Conservation (phyloP, 2,329 filamentous ascomycete genomes). For the Verticillium dahliae region DNA sequence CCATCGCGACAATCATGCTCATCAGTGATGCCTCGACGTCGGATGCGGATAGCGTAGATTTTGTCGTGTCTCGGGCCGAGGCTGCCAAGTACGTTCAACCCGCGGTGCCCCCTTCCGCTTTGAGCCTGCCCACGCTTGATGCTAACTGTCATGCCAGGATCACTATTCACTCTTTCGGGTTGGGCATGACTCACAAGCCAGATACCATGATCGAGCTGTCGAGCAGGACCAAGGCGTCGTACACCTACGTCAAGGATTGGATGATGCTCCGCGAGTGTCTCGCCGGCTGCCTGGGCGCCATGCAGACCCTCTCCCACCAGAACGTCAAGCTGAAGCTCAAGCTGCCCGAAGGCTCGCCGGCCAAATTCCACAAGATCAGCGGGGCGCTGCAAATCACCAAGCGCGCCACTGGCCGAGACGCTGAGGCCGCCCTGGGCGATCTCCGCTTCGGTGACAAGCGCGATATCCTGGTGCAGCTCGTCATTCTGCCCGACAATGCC, state of each 20-base stretch:
- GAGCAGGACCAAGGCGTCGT: conserved; percentile 90
- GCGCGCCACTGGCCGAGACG: conserved; percentile 87
- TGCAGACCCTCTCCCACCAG: conserved; percentile 95
- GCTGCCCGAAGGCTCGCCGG: conserved; percentile 90
- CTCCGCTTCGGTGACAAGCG: conserved; percentile 90
- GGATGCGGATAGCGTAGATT: conserved; percentile 92
- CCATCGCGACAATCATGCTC: conserved; percentile 88
- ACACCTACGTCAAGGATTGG: conserved; percentile 99
- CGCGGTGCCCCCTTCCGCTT: neutral
- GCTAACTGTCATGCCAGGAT: conserved; percentile 51
- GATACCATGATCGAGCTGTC: conserved; percentile 98
- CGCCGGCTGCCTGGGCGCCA: conserved; percentile 82
- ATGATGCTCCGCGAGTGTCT: conserved; percentile 99
- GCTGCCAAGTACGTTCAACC: conserved; percentile 73
- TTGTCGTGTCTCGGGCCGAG: conserved; percentile 92
- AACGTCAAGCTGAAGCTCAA: conserved; percentile 95
- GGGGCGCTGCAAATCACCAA: conserved; percentile 95
- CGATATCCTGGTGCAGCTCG: conserved; percentile 89
- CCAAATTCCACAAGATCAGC: conserved; percentile 98
- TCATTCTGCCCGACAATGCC: conserved; percentile 80
- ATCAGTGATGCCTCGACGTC: conserved; percentile 97
- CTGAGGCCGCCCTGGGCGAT: conserved; percentile 87
- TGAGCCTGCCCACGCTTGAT: neutral
- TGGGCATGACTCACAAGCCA: conserved; percentile 95
- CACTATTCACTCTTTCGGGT: conserved; percentile 90